Percentiles rank a stretch among this genome's conserved stretches.
phyloP scores from a whole-genome alignment of 2,329 filamentous ascomycete species.

The Teratosphaeriaceae sp. region DNA sequence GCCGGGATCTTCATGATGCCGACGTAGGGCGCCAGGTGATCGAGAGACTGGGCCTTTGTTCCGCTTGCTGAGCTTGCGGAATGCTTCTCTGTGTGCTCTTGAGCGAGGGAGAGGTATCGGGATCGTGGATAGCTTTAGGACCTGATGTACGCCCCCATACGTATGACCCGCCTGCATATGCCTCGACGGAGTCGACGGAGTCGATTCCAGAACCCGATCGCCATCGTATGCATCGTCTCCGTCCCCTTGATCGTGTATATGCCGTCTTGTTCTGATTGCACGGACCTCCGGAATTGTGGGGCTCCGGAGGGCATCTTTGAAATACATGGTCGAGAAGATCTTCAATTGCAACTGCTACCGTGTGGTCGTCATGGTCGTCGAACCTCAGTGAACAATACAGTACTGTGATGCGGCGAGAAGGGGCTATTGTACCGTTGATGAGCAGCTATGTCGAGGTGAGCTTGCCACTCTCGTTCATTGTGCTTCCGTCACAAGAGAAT shows the following conservation, averaged over 20 bases:
- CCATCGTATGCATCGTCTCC: too few species aligned
- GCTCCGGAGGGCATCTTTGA: neutral
- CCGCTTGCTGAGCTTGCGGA: neutral
- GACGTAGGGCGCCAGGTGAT: neutral
- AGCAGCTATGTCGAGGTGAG: neutral
- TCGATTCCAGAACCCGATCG: too few species aligned
- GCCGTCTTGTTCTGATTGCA: too few species aligned
- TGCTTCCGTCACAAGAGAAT: neutral
- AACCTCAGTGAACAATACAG: neutral
- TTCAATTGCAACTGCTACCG: too few species aligned
- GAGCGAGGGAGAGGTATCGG: too few species aligned
- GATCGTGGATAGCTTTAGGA: neutral
- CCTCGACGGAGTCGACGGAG: too few species aligned
- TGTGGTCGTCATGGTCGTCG: neutral
- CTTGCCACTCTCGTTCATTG: neutral
- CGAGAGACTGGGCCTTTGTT: neutral
- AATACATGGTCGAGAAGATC: neutral
- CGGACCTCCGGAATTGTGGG: too few species aligned
- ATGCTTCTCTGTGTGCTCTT: too few species aligned
- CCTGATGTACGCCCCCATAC: too few species aligned
- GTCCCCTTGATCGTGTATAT: too few species aligned
- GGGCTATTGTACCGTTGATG: neutral
- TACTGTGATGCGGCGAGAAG: neutral
- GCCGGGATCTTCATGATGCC: slow-evolving; percentile 7
- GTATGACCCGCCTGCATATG: too few species aligned